Percentiles rank a stretch among this genome's conserved stretches.
phyloP scores from a whole-genome alignment of 306 rosid species.

The Cucurbita maxima region DNA sequence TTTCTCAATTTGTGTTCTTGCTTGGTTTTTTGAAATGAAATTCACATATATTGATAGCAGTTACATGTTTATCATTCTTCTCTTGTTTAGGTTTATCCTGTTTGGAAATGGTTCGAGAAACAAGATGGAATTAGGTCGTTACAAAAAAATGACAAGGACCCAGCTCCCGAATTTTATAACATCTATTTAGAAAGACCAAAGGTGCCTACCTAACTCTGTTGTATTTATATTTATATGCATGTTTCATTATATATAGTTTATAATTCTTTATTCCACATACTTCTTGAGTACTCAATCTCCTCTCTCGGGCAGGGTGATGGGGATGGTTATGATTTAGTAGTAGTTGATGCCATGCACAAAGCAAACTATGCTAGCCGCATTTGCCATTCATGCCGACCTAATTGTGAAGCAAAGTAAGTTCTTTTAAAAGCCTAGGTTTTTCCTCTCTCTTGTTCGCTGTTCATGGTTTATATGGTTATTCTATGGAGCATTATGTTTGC shows the following conservation, averaged over 20 bases:
- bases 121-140: conserved; percentile 95
- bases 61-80: neutral
- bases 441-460: neutral
- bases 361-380: conserved; percentile 98
- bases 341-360: conserved; percentile 99
- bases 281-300: neutral
- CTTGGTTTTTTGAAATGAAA: neutral
- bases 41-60: neutral
- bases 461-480: neutral
- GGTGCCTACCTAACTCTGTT: conserved; percentile 36
- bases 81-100: conserved; percentile 73
- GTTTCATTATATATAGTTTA: neutral
- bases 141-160: conserved; percentile 82
- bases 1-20: neutral
- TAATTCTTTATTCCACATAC: neutral
- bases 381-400: conserved; percentile 96
- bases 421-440: neutral
- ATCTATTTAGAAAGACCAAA: conserved; percentile 96
- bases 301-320: conserved; percentile 66
- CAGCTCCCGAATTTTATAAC: conserved; percentile 97
- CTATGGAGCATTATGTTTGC: neutral
- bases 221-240: neutral
- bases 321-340: conserved; percentile 91
- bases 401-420: conserved; percentile 96
- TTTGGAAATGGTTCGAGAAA: conserved; percentile 98